Evolutionary conservation across 805 yeast species (phyloP), one percentile per base, ranked within the genome.

Genomic region (Candida railenensis): DNA sequence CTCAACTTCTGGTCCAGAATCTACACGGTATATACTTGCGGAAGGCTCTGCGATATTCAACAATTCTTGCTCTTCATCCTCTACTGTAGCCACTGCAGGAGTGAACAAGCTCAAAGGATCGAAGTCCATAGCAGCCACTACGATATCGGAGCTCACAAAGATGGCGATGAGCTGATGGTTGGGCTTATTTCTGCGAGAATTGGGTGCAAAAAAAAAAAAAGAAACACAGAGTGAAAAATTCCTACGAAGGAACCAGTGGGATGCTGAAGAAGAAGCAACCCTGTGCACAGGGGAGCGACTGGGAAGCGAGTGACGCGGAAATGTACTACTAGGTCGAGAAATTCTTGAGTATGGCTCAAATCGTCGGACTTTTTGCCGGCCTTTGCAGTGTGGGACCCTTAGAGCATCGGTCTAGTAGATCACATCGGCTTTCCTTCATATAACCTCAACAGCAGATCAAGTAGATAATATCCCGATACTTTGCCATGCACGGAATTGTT

Each of bases 71-170:
- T 25, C 30, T 11, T 7, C 30, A 25, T 25, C 30, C 45, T 9
- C 12, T 38, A 22, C 44, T 4, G 36, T 7, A 14, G n/a, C 16
- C 22, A 41, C 33, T 2, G 38, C 39, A 1, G 75, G 71, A 3
- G 73, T 63, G 53, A 68, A 71, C 32, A 71, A 54, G 22, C 69
- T 63, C 22, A 71, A 62, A 21, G 77, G 77, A 56, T 71, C 76
- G 50, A 71, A 71, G 43, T 66, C 70, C 73, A 69, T 68, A 18
- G 44, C 16, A 5, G n/a, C 30, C 11, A 11, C 30, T 7, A 25
- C 30, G 11, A 11, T 11, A 11, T 25, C 30, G 30, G n/a, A n/a
- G n/a, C n/a, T n/a, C n/a, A n/a, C n/a, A 7, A 22, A 20, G 22
- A 40, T 18, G 7, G 42, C 15, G 20, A 39, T 25, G 30, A 25